A percentile compares a stretch with the other conserved stretches of the same genome.
Evolutionary conservation across 1,284 basidiomycete genomes (phyloP).

Genomic region (Phylloboletellus chloephorus): DNA sequence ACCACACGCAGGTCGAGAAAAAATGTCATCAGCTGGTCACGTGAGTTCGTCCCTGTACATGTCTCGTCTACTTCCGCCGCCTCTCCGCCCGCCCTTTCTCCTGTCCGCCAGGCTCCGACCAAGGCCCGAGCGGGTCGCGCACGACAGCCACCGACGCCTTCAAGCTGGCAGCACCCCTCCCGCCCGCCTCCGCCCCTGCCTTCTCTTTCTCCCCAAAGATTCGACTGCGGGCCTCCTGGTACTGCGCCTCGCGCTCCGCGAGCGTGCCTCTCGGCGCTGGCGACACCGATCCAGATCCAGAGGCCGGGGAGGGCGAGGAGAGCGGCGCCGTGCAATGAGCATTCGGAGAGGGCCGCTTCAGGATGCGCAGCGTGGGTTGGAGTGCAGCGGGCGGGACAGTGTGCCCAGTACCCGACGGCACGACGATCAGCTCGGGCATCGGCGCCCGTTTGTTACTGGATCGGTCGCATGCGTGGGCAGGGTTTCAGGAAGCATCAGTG

Average conservation of each 20-base stretch:
- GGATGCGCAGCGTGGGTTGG: slow-evolving; percentile 27
- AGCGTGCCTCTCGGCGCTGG: slow-evolving; percentile 25
- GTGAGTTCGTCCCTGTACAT: slow-evolving; percentile 5
- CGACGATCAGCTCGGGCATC: slow-evolving; percentile 43
- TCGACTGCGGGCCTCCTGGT: slow-evolving; percentile 30
- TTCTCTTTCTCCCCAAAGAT: slow-evolving; percentile 24
- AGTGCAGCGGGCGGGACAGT: slow-evolving; percentile 21
- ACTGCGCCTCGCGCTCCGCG: slow-evolving; percentile 31
- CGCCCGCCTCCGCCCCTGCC: background rate
- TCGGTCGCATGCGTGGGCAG: background rate
- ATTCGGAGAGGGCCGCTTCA: slow-evolving; percentile 29
- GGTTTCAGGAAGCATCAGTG: background rate
- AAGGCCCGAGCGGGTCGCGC: slow-evolving; percentile 28
- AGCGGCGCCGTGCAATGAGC: background rate
- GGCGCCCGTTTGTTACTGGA: slow-evolving; percentile 40
- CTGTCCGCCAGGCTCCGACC: slow-evolving; percentile 6
- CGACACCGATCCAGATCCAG: slow-evolving; percentile 10
- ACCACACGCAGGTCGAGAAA: slow-evolving; percentile 1
- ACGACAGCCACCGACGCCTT: slow-evolving; percentile 14
- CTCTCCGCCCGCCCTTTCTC: slow-evolving; percentile 26
- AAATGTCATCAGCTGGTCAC: slow-evolving; percentile 19
- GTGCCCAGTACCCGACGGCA: slow-evolving; percentile 30
- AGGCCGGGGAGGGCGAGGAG: slow-evolving; percentile 6
- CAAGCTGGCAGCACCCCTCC: background rate
- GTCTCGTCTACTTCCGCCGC: slow-evolving; percentile 15